These are phyloP conservation scores for Fusarium sp. DNA, from an alignment of 2,329 filamentous ascomycete genomes.

Conservation along the genomic window DNA sequence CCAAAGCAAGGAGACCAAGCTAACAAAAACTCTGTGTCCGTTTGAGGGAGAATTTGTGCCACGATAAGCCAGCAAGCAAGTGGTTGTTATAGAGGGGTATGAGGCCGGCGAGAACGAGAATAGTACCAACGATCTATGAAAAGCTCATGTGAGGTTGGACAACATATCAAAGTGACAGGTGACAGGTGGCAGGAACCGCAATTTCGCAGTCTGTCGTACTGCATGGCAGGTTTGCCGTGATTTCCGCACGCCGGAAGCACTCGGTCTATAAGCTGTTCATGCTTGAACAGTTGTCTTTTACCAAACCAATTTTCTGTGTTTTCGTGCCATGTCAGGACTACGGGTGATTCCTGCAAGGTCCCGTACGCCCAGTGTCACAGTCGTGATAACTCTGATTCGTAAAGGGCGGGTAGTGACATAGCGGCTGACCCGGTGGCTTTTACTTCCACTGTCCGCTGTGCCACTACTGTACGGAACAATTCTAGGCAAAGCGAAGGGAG, in stretches of 20 bases:
- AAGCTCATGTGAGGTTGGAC: conserved; percentile 15
- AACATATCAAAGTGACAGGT: neutral
- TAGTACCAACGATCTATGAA: conserved; percentile 16
- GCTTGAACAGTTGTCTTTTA: neutral
- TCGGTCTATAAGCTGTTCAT: neutral
- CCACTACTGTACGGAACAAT: conserved; percentile 1
- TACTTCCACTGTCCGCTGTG: neutral
- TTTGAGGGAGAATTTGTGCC: conserved; percentile 2
- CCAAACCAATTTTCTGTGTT: neutral
- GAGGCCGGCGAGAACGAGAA: conserved; percentile 10
- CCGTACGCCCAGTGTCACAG: conserved; percentile 19
- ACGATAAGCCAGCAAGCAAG: neutral
- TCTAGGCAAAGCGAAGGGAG: conserved; percentile 25
- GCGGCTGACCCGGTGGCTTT: conserved; percentile 22
- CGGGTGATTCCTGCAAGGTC: conserved; percentile 29
- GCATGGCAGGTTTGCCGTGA: conserved; percentile 6
- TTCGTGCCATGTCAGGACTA: conserved; percentile 18
- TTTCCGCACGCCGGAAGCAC: conserved; percentile 4
- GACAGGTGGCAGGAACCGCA: conserved; percentile 6
- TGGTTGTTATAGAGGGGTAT: neutral
- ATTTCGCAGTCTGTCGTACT: conserved; percentile 17
- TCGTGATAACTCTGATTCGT: conserved; percentile 12
- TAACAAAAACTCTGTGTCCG: neutral
- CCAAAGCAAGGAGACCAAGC: conserved; percentile 1
- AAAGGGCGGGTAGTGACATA: conserved; percentile 34